These are phyloP conservation scores for Globisporangium middletonii DNA, from an alignment of 352 stramenopile species.

Conservation along the genomic window DNA sequence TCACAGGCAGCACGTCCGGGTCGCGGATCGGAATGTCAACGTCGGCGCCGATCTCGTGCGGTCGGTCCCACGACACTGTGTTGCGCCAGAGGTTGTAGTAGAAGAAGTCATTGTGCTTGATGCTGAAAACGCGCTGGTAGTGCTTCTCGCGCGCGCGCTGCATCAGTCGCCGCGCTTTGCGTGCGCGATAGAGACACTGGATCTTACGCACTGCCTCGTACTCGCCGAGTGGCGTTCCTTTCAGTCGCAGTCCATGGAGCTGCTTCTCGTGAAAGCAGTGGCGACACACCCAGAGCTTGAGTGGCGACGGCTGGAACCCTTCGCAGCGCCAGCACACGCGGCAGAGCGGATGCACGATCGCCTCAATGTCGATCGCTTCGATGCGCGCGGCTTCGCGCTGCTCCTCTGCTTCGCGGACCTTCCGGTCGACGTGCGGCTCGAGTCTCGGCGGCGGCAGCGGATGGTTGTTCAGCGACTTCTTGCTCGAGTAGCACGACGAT, in stretches of 20 bases:
- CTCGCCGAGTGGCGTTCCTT: constrained; percentile 39
- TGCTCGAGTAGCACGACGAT: constrained; percentile 22
- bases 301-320: constrained; percentile 60
- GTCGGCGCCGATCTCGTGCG: constrained; percentile 26
- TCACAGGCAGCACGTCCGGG: constrained; percentile 41
- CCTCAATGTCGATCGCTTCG: constrained; percentile 59
- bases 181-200: constrained; percentile 58
- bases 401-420: constrained; percentile 25
- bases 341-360: constrained; percentile 63
- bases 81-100: constrained; percentile 68
- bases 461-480: constrained; percentile 17
- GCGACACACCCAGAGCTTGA: constrained; percentile 64
- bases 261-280: constrained; percentile 69
- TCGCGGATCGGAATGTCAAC: constrained; percentile 68
- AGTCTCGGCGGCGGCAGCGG: constrained; percentile 30
- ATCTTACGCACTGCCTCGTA: constrained; percentile 76
- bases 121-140: constrained; percentile 73
- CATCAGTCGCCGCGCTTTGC: constrained; percentile 38
- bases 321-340: constrained; percentile 73
- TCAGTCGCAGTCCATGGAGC: constrained; percentile 41
- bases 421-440: constrained; percentile 45
- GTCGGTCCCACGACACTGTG: constrained; percentile 42
- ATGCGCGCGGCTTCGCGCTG: constrained; percentile 32
- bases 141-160: constrained; percentile 50
- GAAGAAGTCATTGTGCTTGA: constrained; percentile 70